Conservation (phyloP, 176 grass and related monocot species). For the Lolium perenne region DNA sequence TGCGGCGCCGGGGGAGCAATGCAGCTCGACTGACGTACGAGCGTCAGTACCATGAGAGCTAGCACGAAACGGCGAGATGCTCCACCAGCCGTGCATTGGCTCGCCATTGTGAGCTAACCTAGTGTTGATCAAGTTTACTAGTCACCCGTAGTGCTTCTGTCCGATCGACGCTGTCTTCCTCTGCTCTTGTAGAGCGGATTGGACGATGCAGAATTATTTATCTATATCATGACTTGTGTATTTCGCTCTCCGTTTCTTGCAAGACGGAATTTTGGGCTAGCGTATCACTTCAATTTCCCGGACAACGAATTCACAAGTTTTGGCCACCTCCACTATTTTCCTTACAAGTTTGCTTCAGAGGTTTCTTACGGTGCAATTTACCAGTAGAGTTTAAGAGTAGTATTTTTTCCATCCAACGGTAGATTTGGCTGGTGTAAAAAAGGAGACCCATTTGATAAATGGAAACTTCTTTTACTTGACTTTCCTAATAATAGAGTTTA, state of each 20-base stretch:
- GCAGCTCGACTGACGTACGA: neutral
- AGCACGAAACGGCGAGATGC: neutral
- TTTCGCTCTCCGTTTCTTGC: conserved; percentile 41
- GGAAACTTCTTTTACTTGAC: too few relatives aligned
- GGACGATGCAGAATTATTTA: neutral
- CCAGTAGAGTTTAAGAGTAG: too few relatives aligned
- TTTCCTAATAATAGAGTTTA: too few relatives aligned
- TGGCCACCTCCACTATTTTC: neutral
- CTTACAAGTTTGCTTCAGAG: neutral
- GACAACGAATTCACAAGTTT: conserved; percentile 28
- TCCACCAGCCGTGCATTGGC: neutral
- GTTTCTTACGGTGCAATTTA: too few relatives aligned
- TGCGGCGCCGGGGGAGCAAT: neutral
- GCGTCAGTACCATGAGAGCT: neutral
- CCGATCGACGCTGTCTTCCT: neutral
- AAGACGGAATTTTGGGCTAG: neutral
- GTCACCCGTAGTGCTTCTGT: neutral
- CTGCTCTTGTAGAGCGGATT: neutral
- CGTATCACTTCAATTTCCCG: neutral
- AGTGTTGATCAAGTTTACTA: neutral
- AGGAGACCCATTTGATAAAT: too few relatives aligned
- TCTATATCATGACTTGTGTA: conserved; percentile 24
- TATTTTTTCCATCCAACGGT: too few relatives aligned
- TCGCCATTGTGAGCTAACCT: conserved; percentile 29
- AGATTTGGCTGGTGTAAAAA: too few relatives aligned